Evolutionary conservation across 306 rosid species (phyloP).

Genomic region (cucumber (Cucumis sativus)): DNA sequence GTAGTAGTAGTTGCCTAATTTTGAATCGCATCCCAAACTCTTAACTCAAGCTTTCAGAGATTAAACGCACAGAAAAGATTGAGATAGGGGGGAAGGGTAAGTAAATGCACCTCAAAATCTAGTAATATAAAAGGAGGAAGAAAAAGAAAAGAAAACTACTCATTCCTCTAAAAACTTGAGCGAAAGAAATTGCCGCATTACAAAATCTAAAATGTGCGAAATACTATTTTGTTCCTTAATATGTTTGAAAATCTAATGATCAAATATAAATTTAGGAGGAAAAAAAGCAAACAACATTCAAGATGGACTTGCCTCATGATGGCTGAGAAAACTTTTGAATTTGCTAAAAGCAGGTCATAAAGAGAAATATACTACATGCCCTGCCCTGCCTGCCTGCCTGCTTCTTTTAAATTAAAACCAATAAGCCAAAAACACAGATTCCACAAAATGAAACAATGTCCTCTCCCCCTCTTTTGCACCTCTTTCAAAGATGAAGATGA

Average conservation of each 20-base stretch:
- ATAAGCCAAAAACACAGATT: slow-evolving; percentile 5
- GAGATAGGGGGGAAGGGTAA: not conserved
- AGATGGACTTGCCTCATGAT: not conserved
- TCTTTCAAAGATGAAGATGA: not conserved
- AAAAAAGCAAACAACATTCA: not conserved
- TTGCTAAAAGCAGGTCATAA: not conserved
- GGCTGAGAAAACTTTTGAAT: not conserved
- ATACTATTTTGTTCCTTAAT: not conserved
- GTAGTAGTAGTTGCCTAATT: no score
- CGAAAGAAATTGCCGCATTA: not conserved
- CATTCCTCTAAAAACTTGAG: not conserved
- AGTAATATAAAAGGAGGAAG: not conserved
- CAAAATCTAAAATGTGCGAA: slow-evolving; percentile 4
- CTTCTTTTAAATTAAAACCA: not conserved
- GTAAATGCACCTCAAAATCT: not conserved
- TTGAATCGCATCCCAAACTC: no score
- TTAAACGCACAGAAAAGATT: not conserved
- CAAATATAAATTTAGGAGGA: not conserved
- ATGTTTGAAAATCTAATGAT: not conserved
- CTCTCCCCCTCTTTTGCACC: not conserved
- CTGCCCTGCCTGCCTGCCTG: not conserved
- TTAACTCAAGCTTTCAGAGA: not conserved
- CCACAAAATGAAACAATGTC: not conserved
- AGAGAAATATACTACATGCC: not conserved
- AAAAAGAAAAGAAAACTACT: not conserved